phyloP scores from a whole-genome alignment of 2,329 filamentous ascomycete genomes.

The Penicillium sp. region DNA sequence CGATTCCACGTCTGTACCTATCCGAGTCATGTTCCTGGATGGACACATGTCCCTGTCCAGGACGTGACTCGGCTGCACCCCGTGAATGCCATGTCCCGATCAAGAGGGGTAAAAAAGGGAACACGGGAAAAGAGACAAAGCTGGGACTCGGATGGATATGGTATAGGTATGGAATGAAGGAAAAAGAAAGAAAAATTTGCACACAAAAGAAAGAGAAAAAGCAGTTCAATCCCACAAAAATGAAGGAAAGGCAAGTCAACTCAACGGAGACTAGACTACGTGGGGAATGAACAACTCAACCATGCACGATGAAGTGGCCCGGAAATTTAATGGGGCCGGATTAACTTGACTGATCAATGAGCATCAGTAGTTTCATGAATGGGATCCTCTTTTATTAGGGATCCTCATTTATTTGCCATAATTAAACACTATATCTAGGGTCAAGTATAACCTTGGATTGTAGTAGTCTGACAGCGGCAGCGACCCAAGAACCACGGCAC shows the following conservation, averaged over 20 bases:
- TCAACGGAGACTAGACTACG: background rate
- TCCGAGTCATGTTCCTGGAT: background rate
- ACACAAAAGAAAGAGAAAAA: background rate
- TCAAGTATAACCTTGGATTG: background rate
- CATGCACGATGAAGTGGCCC: conserved; percentile 16
- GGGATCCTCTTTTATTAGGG: background rate
- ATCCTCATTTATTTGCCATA: background rate
- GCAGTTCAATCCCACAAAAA: background rate
- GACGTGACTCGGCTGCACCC: background rate
- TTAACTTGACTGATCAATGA: background rate
- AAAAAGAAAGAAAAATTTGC: background rate
- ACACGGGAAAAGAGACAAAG: background rate
- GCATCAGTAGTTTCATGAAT: background rate
- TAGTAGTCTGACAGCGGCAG: conserved; percentile 19
- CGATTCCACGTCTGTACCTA: background rate
- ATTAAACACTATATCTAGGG: background rate
- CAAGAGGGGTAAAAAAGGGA: background rate
- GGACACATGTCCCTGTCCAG: background rate
- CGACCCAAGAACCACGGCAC: conserved; percentile 16
- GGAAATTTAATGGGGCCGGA: conserved; percentile 10
- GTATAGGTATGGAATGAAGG: background rate
- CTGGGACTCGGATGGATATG: background rate
- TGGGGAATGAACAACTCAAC: conserved; percentile 9
- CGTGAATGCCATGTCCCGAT: background rate
- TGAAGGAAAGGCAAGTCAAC: background rate